Evolutionary conservation across 1,139 yeast species (phyloP), one percentile per base, ranked within the genome.

Genomic region (Yamadazyma sp.): DNA sequence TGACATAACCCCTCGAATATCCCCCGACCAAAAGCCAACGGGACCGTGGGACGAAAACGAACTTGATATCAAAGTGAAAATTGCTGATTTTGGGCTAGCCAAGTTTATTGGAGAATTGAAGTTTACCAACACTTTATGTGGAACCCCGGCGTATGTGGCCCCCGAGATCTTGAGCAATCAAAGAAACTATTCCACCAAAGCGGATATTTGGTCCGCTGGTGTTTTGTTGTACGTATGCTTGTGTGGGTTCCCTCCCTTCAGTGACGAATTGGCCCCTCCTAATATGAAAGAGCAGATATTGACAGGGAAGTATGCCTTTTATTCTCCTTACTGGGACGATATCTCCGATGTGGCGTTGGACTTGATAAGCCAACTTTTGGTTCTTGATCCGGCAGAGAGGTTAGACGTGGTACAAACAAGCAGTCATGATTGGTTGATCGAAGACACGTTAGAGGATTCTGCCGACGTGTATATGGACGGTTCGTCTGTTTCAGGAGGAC

Each of bases 211-310:
- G 94, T 84, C 87, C 57, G 75, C 85, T 15, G 94, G 94, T 2
- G 91, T 85, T 1, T 67, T 85, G 33, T 58, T 85, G 11, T 85
- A 85, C 46, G 89, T 85, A 2, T 83, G 92, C 54, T 64, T 86
- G 12, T 84, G 89, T 58, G 95, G 95, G 1, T 86, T 86, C 50
- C 94, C 92, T 3, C 95, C 95, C 0, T 86, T 86, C 53, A 82
- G 88, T 54, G 92, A 85, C 39, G 92, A 85, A 49, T 59, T 85
- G 39, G 91, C 83, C 0, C 94, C 94, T 6, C 92, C 92, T 5
- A 69, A 74, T 29, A 82, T 85, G 87, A 75, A 79, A 48, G 87
- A 84, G 39, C 94, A 85, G 56, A 85, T 85, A 36, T 54, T 81
- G 14, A 62, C 66, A 20, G 92, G 85, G 0, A 75, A 73, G 46